Percentiles rank a stretch among this genome's conserved stretches.
Conservation (phyloP, 2,329 filamentous ascomycete species). For the Xylaria multiplex region DNA sequence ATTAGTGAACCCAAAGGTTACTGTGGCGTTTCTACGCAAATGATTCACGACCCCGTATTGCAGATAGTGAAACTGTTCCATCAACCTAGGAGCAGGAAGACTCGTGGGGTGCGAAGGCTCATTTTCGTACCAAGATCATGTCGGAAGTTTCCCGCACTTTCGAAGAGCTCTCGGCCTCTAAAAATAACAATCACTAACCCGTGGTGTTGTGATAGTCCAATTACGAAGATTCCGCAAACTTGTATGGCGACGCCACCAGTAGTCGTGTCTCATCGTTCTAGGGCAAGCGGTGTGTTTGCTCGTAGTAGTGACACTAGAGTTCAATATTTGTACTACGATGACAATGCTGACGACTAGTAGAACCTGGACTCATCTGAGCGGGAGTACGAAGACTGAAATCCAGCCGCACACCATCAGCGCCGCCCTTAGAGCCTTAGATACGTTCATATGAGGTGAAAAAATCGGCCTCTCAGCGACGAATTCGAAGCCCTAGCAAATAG, state of each 20-base stretch:
- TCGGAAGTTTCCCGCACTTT: not conserved
- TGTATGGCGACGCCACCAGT: not conserved
- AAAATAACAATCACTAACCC: too few species aligned
- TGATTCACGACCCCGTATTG: too few species aligned
- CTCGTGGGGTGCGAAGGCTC: too few species aligned
- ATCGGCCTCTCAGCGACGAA: not conserved
- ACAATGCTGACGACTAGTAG: not conserved
- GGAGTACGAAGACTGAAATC: not conserved
- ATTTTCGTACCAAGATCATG: too few species aligned
- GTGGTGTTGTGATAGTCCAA: not conserved
- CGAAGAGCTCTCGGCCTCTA: not conserved
- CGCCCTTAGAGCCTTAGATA: not conserved
- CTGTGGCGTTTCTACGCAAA: too few species aligned
- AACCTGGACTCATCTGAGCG: not conserved
- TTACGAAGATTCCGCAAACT: not conserved
- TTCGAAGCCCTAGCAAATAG: not conserved
- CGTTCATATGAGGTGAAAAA: not conserved
- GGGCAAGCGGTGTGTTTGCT: not conserved
- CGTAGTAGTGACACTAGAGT: constrained; percentile 1
- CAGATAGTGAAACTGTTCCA: too few species aligned
- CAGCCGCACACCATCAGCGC: not conserved
- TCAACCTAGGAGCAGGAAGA: too few species aligned
- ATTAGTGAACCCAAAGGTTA: too few species aligned
- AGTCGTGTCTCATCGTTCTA: not conserved
- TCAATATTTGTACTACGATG: not conserved